Percentiles rank a stretch among this genome's conserved stretches.
These are phyloP conservation scores for Orbilia quercus DNA, from an alignment of 2,329 filamentous ascomycete genomes.

Conservation along the genomic window DNA sequence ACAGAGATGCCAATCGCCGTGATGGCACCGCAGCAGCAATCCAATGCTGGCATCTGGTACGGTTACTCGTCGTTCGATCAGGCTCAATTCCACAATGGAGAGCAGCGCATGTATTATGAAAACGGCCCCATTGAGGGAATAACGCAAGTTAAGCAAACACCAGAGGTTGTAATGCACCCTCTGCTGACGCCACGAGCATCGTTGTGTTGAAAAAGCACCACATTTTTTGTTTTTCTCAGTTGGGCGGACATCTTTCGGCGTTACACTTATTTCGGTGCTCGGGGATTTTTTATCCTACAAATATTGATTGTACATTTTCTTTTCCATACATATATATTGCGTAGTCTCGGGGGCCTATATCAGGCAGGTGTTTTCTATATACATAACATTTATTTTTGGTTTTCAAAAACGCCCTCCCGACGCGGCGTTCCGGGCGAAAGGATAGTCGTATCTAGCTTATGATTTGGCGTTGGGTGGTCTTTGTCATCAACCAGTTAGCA, in stretches of 20 bases:
- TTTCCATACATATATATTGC: neutral
- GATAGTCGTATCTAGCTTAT: conserved; percentile 22
- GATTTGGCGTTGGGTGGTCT: conserved; percentile 27
- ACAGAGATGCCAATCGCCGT: conserved; percentile 40
- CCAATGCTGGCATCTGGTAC: conserved; percentile 46
- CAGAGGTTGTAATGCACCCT: conserved; percentile 44
- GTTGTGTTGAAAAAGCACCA: conserved; percentile 23
- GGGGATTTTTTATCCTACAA: too few relatives aligned
- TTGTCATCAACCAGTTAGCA: neutral
- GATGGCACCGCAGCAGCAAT: conserved; percentile 41
- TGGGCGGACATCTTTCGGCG: neutral
- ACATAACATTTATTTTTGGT: conserved; percentile 7
- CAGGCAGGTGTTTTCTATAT: neutral
- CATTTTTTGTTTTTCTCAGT: neutral
- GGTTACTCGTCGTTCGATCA: conserved; percentile 53
- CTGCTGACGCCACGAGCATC: conserved; percentile 47
- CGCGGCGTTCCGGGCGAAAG: conserved; percentile 42
- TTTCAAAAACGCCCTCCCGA: conserved; percentile 30
- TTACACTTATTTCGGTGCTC: neutral
- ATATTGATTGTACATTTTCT: too few relatives aligned
- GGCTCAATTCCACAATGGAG: conserved; percentile 39
- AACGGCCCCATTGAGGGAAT: conserved; percentile 34
- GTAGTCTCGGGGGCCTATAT: too few relatives aligned
- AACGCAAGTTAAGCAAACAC: conserved; percentile 30
- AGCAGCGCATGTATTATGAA: conserved; percentile 52